Percentiles rank a stretch among this genome's conserved stretches.
These are phyloP conservation scores for Ogataea chonburiensis DNA, from an alignment of 805 yeast genomes.

Conservation along the genomic window DNA sequence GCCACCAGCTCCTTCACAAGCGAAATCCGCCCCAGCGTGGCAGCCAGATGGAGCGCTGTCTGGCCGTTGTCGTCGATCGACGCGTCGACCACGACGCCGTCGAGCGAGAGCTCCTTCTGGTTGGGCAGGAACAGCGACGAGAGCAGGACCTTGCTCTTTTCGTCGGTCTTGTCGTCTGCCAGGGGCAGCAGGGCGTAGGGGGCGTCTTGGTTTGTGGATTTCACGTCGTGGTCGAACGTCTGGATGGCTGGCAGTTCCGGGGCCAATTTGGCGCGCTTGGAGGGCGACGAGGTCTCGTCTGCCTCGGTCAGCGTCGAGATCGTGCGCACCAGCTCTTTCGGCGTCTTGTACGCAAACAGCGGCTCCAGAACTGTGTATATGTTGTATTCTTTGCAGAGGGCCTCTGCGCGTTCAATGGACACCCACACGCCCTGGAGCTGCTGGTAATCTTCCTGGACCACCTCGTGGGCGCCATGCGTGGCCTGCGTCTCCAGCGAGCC, in stretches of 20 bases:
- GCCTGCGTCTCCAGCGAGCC: conserved; percentile 64
- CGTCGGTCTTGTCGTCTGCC: conserved; percentile 25
- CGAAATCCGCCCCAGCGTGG: conserved; percentile 77
- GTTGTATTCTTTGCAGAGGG: conserved; percentile 60
- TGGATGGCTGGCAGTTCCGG: conserved; percentile 25
- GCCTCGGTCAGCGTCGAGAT: conserved; percentile 23
- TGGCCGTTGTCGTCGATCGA: conserved; percentile 93
- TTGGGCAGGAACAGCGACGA: conserved; percentile 51
- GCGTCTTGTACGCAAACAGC: conserved; percentile 48
- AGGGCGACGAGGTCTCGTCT: conserved; percentile 19
- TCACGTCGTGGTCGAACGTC: conserved; percentile 38
- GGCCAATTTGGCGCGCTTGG: conserved; percentile 14
- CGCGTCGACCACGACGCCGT: conserved; percentile 64
- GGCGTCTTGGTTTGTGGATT: conserved; percentile 40
- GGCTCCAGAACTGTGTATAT: conserved; percentile 53
- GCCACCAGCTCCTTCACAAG: conserved; percentile 68
- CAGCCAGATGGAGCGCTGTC: conserved; percentile 93
- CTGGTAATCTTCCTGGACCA: conserved; percentile 74
- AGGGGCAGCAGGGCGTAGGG: conserved; percentile 53
- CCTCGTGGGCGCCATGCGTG: conserved; percentile 62
- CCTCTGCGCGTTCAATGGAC: conserved; percentile 57
- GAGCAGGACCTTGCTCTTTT: conserved; percentile 38
- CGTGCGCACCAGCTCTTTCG: conserved; percentile 37
- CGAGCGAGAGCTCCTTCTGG: conserved; percentile 34
- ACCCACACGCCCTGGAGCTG: conserved; percentile 77